Conservation (phyloP, 2,329 filamentous ascomycete genomes). For the Verticillium isaacii region DNA sequence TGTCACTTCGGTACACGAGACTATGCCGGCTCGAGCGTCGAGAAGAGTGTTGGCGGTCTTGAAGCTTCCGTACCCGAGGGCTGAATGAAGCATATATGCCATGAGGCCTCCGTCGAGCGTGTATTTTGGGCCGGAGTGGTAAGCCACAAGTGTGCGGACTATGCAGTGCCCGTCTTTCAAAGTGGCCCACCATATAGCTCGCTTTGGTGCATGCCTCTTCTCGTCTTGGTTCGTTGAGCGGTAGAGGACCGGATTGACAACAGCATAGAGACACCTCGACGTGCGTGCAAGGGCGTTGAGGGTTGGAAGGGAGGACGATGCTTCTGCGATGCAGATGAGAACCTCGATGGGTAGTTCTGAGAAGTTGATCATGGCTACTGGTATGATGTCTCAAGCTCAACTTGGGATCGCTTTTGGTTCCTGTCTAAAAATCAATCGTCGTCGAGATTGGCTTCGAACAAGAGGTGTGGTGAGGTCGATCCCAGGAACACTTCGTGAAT, state of each 20-base stretch:
- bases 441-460: too few species aligned
- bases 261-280: neutral
- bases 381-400: neutral
- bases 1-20: neutral
- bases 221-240: neutral
- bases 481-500: too few species aligned
- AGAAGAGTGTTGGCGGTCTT: neutral
- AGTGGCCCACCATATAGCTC: neutral
- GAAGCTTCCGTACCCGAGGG: neutral
- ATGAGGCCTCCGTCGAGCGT: neutral
- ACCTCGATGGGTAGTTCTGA: neutral
- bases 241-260: neutral
- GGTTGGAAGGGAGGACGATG: neutral
- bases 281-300: neutral
- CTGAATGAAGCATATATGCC: neutral
- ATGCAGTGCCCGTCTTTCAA: neutral
- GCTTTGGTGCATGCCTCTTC: neutral
- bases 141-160: neutral
- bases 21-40: neutral
- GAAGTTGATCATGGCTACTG: neutral
- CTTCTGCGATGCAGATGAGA: neutral
- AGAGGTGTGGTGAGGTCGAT: too few species aligned
- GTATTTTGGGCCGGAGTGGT: neutral
- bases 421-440: too few species aligned
- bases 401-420: neutral